A percentile compares a stretch with the other conserved stretches of the same genome.
Conservation (phyloP, 208 protist species). For the Wallacemonas collosoma region DNA sequence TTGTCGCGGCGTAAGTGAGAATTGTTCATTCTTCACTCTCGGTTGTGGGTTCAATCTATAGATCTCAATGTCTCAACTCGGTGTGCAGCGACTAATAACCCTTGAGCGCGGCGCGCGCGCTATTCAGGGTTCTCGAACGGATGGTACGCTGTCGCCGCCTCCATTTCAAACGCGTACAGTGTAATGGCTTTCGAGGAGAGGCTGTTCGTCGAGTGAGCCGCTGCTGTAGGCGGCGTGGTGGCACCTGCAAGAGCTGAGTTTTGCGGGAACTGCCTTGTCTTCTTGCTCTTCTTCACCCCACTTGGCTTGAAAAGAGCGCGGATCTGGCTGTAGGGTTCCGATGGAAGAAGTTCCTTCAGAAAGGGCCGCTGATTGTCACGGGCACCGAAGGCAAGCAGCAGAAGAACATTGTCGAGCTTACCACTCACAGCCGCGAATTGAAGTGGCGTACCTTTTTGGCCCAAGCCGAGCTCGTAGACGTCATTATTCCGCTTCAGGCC, state of each 20-base stretch:
- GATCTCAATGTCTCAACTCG: too few relatives aligned
- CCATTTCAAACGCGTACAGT: conserved; percentile 16
- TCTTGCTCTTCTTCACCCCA: conserved; percentile 16
- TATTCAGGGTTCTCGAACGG: neutral
- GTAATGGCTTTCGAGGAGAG: conserved; percentile 8
- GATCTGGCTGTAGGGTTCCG: conserved; percentile 24
- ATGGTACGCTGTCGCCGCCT: neutral
- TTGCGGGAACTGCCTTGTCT: neutral
- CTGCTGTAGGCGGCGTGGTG: neutral
- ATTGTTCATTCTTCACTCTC: too few relatives aligned
- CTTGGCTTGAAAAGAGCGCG: conserved; percentile 26
- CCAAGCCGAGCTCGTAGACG: conserved; percentile 65
- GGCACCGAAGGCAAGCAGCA: conserved; percentile 67
- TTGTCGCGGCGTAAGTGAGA: too few relatives aligned
- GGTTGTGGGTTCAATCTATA: too few relatives aligned
- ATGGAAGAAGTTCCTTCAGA: conserved; percentile 66
- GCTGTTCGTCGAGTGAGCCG: neutral
- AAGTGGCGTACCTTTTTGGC: conserved; percentile 71
- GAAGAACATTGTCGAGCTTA: conserved; percentile 74
- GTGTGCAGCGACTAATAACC: too few relatives aligned
- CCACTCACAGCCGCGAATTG: conserved; percentile 81
- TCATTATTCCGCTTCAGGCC: conserved; percentile 55
- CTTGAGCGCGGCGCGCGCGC: too few relatives aligned
- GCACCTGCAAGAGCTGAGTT: neutral
- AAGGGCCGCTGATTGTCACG: conserved; percentile 41